Conservation (phyloP, 73 alveolate genomes). For the Paramecium biaurelia region DNA sequence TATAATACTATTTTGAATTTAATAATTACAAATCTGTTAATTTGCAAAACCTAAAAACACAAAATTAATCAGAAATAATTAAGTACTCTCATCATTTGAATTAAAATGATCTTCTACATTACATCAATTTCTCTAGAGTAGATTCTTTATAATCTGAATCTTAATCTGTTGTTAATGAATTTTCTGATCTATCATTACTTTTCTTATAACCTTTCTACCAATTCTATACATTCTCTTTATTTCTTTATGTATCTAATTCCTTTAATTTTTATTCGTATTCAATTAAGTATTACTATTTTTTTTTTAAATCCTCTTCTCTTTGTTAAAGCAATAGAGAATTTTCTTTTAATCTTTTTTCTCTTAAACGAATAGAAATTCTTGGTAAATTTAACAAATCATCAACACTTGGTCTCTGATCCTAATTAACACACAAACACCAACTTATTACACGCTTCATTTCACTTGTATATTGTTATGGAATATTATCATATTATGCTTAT, state of each 20-base stretch:
- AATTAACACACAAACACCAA: slow-evolving; percentile 84
- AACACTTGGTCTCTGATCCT: slow-evolving; percentile 78
- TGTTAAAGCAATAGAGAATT: slow-evolving; percentile 70
- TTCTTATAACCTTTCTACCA: not conserved
- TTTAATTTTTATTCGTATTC: not conserved
- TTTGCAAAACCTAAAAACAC: not conserved
- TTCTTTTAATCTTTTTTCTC: slow-evolving; percentile 84
- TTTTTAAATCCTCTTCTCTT: slow-evolving; percentile 80
- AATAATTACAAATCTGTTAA: not conserved
- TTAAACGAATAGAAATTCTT: slow-evolving; percentile 69
- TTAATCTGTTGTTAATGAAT: not conserved
- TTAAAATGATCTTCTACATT: not conserved
- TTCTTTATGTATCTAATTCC: not conserved
- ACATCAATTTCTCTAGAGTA: not conserved
- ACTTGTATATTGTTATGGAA: slow-evolving; percentile 79
- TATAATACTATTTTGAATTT: not conserved
- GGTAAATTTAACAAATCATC: slow-evolving; percentile 84
- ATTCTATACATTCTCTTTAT: not conserved
- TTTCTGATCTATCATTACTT: not conserved
- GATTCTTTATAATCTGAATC: not conserved
- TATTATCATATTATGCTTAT: slow-evolving; percentile 78
- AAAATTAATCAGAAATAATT: not conserved
- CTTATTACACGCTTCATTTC: slow-evolving; percentile 83
- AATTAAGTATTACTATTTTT: slow-evolving; percentile 16
- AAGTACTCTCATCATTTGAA: not conserved